phyloP scores from a whole-genome alignment of 306 rosid genomes.

The Cyclanthera cordifolia region DNA sequence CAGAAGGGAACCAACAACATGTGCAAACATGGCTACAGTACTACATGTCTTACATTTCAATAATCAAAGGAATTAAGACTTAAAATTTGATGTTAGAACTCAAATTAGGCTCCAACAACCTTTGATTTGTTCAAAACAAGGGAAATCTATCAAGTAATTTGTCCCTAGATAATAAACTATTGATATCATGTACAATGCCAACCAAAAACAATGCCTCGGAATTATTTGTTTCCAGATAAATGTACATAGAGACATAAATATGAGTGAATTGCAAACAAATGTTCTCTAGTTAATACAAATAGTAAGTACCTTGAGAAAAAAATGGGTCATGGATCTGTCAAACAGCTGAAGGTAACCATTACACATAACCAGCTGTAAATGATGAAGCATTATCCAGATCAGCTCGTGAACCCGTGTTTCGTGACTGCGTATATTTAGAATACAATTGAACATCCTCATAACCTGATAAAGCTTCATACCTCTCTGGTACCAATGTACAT shows the following conservation, averaged over 20 bases:
- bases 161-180: not conserved
- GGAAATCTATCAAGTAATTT: not conserved
- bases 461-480: not conserved
- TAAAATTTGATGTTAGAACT: not conserved
- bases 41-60: conserved; percentile 1
- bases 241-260: not conserved
- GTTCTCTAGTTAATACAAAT: not conserved
- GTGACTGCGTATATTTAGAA: not conserved
- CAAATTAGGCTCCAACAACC: not conserved
- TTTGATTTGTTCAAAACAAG: not conserved
- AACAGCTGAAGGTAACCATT: not conserved
- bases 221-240: not conserved
- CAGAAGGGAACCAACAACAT: not conserved
- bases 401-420: not conserved
- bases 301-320: conserved; percentile 1
- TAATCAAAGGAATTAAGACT: not conserved
- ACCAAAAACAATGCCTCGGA: not conserved
- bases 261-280: not conserved
- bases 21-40: conserved; percentile 2
- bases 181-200: conserved; percentile 1
- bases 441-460: not conserved
- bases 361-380: conserved; percentile 9
- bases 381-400: conserved; percentile 1
- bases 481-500: not conserved
- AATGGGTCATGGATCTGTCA: conserved; percentile 2